Evolutionary conservation across 129 eudicot species (phyloP).

Genomic region (Sambucus nigra): DNA sequence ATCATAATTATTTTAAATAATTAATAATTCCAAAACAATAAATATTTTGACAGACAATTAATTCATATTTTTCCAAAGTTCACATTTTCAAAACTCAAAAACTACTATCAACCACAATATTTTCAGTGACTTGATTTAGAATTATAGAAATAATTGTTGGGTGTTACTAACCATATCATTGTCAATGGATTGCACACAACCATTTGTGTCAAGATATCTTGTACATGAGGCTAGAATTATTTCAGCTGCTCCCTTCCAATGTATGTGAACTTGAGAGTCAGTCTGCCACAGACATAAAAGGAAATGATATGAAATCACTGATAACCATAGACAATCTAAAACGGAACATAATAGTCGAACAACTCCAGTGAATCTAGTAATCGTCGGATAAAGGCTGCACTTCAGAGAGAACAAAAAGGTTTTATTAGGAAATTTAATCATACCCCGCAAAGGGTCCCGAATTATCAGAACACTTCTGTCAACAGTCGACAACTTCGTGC

Average conservation of each 20-base stretch:
- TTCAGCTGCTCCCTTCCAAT: slow-evolving; percentile 98
- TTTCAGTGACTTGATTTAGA: background rate
- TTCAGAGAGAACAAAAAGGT: background rate
- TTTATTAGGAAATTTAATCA: no score
- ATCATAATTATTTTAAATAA: background rate
- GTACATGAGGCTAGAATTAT: slow-evolving; percentile 62
- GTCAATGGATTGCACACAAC: slow-evolving; percentile 47
- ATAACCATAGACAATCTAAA: background rate
- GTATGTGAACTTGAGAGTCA: slow-evolving; percentile 63
- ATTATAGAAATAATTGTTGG: no score
- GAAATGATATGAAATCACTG: background rate
- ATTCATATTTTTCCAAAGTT: background rate
- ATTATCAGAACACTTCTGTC: no score
- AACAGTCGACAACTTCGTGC: no score
- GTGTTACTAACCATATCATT: slow-evolving; percentile 55
- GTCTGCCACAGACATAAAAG: slow-evolving; percentile 23
- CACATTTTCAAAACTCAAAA: background rate
- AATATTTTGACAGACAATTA: background rate
- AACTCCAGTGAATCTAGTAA: background rate
- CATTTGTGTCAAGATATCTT: slow-evolving; percentile 54
- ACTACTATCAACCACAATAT: background rate
- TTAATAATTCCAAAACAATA: background rate
- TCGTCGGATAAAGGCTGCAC: background rate
- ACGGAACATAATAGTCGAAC: background rate
- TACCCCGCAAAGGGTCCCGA: no score